These are phyloP conservation scores for Boletus rufocinnamomeus DNA, from an alignment of 768 basidiomycete species.

Conservation along the genomic window DNA sequence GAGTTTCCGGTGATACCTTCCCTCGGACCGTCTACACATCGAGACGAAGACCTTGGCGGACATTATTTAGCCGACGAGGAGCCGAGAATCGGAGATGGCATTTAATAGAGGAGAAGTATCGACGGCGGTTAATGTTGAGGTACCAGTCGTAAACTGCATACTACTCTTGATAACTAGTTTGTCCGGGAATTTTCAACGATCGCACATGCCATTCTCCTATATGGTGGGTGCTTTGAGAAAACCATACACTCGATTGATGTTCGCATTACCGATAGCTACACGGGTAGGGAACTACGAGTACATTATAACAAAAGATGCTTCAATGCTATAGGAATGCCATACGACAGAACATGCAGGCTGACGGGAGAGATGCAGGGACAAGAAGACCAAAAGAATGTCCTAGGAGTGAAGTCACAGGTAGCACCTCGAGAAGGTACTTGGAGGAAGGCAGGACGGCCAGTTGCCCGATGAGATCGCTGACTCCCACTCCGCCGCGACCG, in stretches of 20 bases:
- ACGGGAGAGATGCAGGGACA: constrained; percentile 5
- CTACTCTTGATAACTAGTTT: constrained; percentile 2
- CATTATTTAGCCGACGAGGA: constrained; percentile 29
- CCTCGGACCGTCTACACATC: constrained; percentile 12
- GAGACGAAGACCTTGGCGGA: constrained; percentile 25
- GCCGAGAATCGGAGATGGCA: constrained; percentile 35
- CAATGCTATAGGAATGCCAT: constrained; percentile 10
- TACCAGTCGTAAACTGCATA: background rate
- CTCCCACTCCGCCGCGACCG: constrained; percentile 70
- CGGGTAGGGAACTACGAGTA: constrained; percentile 18
- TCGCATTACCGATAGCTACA: constrained; percentile 20
- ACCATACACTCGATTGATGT: constrained; percentile 14
- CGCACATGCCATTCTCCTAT: background rate
- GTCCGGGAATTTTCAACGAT: background rate
- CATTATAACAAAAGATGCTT: constrained; percentile 26
- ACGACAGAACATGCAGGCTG: constrained; percentile 6
- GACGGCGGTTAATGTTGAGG: constrained; percentile 11
- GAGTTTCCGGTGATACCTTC: constrained; percentile 4
- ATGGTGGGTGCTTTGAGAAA: background rate
- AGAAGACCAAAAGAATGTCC: constrained; percentile 17
- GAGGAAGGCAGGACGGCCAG: constrained; percentile 78
- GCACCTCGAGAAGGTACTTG: constrained; percentile 78
- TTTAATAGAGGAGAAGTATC: constrained; percentile 27
- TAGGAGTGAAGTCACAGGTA: constrained; percentile 48
- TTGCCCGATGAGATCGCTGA: constrained; percentile 53